phyloP scores from a whole-genome alignment of 345 rosid species.

The Geranium rotundifolium region DNA sequence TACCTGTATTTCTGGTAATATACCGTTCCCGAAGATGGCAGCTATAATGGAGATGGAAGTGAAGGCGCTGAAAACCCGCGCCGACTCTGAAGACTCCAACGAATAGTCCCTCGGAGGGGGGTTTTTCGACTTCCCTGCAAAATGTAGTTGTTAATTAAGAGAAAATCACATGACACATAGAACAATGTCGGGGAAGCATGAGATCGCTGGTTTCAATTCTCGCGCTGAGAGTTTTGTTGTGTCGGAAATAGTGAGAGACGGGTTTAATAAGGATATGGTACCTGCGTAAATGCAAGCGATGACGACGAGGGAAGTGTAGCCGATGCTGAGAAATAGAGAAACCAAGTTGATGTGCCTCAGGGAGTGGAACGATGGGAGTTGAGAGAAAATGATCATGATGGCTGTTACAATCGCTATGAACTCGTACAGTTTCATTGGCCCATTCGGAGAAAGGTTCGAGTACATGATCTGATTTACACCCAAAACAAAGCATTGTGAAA shows the following conservation, averaged over 20 bases:
- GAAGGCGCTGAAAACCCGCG: slow-evolving; percentile 68
- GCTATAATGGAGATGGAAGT: slow-evolving; percentile 88
- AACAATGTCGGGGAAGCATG: too few species aligned
- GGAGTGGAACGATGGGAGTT: slow-evolving; percentile 88
- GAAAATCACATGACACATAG: too few species aligned
- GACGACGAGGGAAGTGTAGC: slow-evolving; percentile 82
- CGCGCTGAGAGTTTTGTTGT: too few species aligned
- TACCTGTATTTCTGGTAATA: slow-evolving; percentile 93
- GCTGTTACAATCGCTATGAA: slow-evolving; percentile 90
- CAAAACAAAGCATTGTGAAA: slow-evolving; percentile 7
- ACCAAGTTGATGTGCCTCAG: slow-evolving; percentile 78
- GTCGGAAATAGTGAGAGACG: slow-evolving; percentile 5
- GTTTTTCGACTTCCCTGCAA: slow-evolving; percentile 43
- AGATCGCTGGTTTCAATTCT: too few species aligned
- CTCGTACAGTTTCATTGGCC: slow-evolving; percentile 66
- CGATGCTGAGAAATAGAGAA: slow-evolving; percentile 78
- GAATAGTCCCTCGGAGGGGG: slow-evolving; percentile 70
- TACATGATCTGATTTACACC: slow-evolving; percentile 62
- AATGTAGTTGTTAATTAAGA: too few species aligned
- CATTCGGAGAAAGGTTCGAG: slow-evolving; percentile 54
- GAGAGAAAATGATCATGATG: slow-evolving; percentile 77
- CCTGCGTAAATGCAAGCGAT: slow-evolving; percentile 85
- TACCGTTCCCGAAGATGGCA: slow-evolving; percentile 88
- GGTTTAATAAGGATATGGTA: slow-evolving; percentile 15
- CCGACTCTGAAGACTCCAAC: slow-evolving; percentile 44